Evolutionary conservation across 257 asterid species (phyloP).

Genomic region (Sherardia arvensis): DNA sequence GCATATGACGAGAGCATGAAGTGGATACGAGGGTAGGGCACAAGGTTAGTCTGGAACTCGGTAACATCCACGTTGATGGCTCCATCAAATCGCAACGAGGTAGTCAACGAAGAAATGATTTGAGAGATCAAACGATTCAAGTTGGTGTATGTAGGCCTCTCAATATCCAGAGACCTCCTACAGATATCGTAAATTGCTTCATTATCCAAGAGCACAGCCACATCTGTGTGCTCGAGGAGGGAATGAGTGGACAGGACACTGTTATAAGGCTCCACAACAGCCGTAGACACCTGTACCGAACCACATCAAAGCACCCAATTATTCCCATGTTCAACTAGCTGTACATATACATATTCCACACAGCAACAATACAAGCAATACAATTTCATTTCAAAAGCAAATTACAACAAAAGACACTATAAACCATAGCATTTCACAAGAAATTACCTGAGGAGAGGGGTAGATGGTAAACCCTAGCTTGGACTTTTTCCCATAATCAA

Average conservation of each 20-base stretch:
- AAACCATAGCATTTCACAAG: neutral
- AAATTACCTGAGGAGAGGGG: constrained; percentile 79
- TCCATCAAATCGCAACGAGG: constrained; percentile 87
- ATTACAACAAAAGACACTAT: no score
- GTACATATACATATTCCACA: neutral
- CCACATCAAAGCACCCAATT: constrained; percentile 4
- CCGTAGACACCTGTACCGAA: constrained; percentile 70
- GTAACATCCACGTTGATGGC: constrained; percentile 84
- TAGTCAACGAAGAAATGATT: constrained; percentile 73
- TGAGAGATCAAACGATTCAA: constrained; percentile 82
- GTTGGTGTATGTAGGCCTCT: constrained; percentile 86
- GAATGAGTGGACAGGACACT: constrained; percentile 88
- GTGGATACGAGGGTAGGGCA: constrained; percentile 89
- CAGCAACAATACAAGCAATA: neutral
- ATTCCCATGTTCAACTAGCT: neutral
- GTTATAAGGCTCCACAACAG: constrained; percentile 96
- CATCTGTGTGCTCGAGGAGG: constrained; percentile 89
- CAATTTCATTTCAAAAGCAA: neutral
- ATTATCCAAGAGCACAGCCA: constrained; percentile 70
- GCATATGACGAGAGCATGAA: constrained; percentile 97
- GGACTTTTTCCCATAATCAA: constrained; percentile 81
- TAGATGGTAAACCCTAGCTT: constrained; percentile 88
- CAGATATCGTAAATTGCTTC: constrained; percentile 93
- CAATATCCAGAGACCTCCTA: constrained; percentile 75
- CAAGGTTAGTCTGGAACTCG: constrained; percentile 91